Conservation (phyloP, 129 eudicot species). For the Escallonia herrerae region DNA sequence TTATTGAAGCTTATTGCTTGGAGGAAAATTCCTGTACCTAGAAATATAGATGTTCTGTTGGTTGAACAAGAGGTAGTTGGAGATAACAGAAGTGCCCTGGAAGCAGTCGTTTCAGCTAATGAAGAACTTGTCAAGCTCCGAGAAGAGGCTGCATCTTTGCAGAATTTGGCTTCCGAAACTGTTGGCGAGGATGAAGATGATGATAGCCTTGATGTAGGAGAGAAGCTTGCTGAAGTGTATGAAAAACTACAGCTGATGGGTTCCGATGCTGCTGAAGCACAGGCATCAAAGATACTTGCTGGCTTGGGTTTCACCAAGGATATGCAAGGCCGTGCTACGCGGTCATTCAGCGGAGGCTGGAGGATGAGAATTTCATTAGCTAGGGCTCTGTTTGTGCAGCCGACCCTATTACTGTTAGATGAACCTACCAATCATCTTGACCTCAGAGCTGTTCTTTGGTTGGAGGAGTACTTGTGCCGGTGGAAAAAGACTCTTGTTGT, state of each 20-base stretch:
- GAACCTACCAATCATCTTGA: conserved; percentile 89
- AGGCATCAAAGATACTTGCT: conserved; percentile 77
- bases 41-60: conserved; percentile 72
- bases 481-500: conserved; percentile 91
- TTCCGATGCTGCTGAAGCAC: conserved; percentile 89
- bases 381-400: conserved; percentile 81
- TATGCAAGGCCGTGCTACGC: conserved; percentile 69
- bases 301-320: conserved; percentile 79
- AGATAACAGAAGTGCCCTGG: conserved; percentile 65
- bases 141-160: conserved; percentile 51
- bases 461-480: conserved; percentile 72
- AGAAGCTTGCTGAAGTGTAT: conserved; percentile 66
- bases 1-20: conserved; percentile 79
- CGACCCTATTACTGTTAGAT: conserved; percentile 66
- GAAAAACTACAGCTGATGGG: conserved; percentile 69
- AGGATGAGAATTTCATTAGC: conserved; percentile 89
- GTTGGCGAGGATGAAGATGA: conserved; percentile 22
- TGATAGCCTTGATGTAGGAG: conserved; percentile 39
- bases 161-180: conserved; percentile 23
- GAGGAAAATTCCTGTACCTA: conserved; percentile 87
- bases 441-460: conserved; percentile 73
- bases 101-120: conserved; percentile 81
- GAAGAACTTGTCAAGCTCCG: conserved; percentile 62
- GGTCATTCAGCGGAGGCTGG: conserved; percentile 87
- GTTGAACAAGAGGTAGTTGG: conserved; percentile 86